Evolutionary conservation across 2,329 filamentous ascomycete genomes (phyloP).

Genomic region (Echinosphaeria canescens): DNA sequence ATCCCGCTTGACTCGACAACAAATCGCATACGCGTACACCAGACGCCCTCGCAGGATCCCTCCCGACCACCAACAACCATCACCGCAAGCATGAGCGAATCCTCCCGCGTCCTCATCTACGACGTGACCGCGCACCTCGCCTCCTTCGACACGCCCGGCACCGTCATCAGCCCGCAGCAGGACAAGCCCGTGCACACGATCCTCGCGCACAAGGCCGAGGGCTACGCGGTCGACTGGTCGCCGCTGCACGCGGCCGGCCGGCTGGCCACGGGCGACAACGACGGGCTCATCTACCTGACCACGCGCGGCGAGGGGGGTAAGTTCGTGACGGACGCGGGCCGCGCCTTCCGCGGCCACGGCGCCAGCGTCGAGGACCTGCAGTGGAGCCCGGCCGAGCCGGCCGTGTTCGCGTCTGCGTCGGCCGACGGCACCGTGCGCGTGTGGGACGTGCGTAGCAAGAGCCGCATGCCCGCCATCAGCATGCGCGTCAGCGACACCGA

Average conservation of each 20-base stretch:
- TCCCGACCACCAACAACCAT: slow-evolving; percentile 59
- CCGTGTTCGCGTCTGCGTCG: slow-evolving; percentile 86
- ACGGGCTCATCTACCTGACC: slow-evolving; percentile 76
- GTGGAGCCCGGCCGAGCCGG: slow-evolving; percentile 85
- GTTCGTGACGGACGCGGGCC: slow-evolving; percentile 72
- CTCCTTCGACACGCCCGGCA: slow-evolving; percentile 79
- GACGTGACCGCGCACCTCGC: slow-evolving; percentile 78
- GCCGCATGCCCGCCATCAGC: slow-evolving; percentile 66
- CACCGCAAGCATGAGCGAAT: slow-evolving; percentile 84
- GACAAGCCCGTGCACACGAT: slow-evolving; percentile 80
- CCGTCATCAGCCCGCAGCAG: slow-evolving; percentile 56
- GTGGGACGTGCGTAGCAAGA: slow-evolving; percentile 89
- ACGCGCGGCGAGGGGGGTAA: slow-evolving; percentile 72
- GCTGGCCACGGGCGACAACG: slow-evolving; percentile 77
- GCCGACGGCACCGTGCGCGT: slow-evolving; percentile 89
- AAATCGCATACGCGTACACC: slow-evolving; percentile 80
- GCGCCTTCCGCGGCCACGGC: slow-evolving; percentile 65
- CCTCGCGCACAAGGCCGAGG: slow-evolving; percentile 78
- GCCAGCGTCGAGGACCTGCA: slow-evolving; percentile 86
- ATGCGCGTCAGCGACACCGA: slow-evolving; percentile 69
- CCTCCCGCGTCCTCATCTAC: slow-evolving; percentile 74
- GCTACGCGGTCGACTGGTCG: slow-evolving; percentile 96
- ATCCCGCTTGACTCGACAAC: slow-evolving; percentile 77
- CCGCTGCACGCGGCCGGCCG: slow-evolving; percentile 61
- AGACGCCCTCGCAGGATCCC: slow-evolving; percentile 49